These are phyloP conservation scores for Clitocybe nebularis DNA, from an alignment of 1,284 basidiomycete species.

Conservation along the genomic window DNA sequence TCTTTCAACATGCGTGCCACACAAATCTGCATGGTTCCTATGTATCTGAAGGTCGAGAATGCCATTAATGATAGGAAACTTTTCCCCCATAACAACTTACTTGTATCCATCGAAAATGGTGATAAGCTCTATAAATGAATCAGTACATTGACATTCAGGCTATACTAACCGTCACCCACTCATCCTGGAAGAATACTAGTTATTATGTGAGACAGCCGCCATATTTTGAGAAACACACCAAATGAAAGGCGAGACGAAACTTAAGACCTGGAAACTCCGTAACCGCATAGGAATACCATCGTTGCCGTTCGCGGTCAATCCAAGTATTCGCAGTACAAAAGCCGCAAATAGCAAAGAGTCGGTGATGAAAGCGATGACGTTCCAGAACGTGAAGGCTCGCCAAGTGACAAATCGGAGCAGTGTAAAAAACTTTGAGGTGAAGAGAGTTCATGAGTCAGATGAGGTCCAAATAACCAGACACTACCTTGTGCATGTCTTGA, in stretches of 20 bases:
- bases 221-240: slow-evolving; percentile 50
- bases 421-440: slow-evolving; percentile 71
- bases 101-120: slow-evolving; percentile 82
- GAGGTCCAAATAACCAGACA: neutral
- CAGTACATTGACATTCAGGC: slow-evolving; percentile 4
- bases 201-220: slow-evolving; percentile 1
- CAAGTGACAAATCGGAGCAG: slow-evolving; percentile 64
- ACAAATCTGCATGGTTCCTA: slow-evolving; percentile 86
- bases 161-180: slow-evolving; percentile 45
- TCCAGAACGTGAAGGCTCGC: slow-evolving; percentile 82
- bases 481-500: slow-evolving; percentile 66
- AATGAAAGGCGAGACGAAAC: slow-evolving; percentile 82
- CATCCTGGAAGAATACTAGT: slow-evolving; percentile 52
- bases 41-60: slow-evolving; percentile 42
- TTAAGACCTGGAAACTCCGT: slow-evolving; percentile 83
- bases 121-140: slow-evolving; percentile 54
- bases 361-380: slow-evolving; percentile 65
- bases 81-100: slow-evolving; percentile 35
- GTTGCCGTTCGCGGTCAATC: slow-evolving; percentile 45
- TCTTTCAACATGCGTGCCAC: slow-evolving; percentile 88
- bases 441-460: slow-evolving; percentile 1
- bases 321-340: slow-evolving; percentile 69
- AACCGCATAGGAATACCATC: slow-evolving; percentile 45
- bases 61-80: slow-evolving; percentile 1
- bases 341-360: slow-evolving; percentile 70